Evolutionary conservation across 2,329 filamentous ascomycete genomes (phyloP).

Genomic region (Daldinia sp.): DNA sequence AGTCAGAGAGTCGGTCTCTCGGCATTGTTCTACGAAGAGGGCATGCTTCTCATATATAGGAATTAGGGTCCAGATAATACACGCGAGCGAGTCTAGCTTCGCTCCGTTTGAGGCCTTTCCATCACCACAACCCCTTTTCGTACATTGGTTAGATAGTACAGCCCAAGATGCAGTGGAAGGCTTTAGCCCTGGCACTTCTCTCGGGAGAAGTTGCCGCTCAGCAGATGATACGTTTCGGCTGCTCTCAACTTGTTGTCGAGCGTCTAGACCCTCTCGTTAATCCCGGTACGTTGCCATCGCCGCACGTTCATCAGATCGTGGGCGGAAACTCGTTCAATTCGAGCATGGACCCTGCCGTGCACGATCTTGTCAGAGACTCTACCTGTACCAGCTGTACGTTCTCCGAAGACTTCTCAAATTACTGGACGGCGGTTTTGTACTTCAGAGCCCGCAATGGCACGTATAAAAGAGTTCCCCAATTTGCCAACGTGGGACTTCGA

Average conservation of each 20-base stretch:
- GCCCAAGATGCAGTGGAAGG: slow-evolving; percentile 38
- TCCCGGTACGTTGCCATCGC: slow-evolving; percentile 39
- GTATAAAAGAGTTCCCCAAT: slow-evolving; percentile 43
- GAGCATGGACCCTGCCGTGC: slow-evolving; percentile 37
- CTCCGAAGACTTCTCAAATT: slow-evolving; percentile 43
- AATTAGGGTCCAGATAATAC: slow-evolving; percentile 5
- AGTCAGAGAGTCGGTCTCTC: not conserved
- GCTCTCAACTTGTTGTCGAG: slow-evolving; percentile 45
- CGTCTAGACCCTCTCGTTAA: slow-evolving; percentile 45
- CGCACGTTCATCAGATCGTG: slow-evolving; percentile 45
- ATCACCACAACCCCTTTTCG: not conserved
- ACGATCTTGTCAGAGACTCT: slow-evolving; percentile 40
- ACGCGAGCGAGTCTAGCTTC: not conserved
- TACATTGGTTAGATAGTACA: not conserved
- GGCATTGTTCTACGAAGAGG: slow-evolving; percentile 16
- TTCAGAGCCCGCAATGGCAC: slow-evolving; percentile 42
- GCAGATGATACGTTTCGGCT: slow-evolving; percentile 49
- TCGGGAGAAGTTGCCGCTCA: slow-evolving; percentile 33
- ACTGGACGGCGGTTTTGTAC: slow-evolving; percentile 43
- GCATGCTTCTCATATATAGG: slow-evolving; percentile 26
- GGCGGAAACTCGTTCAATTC: slow-evolving; percentile 45
- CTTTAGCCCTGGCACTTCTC: slow-evolving; percentile 32
- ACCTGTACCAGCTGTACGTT: slow-evolving; percentile 45
- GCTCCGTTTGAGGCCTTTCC: not conserved
- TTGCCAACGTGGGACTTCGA: slow-evolving; percentile 42